Conservation (phyloP, 352 stramenopile genomes). For the Globisporangium camurandrum region DNA sequence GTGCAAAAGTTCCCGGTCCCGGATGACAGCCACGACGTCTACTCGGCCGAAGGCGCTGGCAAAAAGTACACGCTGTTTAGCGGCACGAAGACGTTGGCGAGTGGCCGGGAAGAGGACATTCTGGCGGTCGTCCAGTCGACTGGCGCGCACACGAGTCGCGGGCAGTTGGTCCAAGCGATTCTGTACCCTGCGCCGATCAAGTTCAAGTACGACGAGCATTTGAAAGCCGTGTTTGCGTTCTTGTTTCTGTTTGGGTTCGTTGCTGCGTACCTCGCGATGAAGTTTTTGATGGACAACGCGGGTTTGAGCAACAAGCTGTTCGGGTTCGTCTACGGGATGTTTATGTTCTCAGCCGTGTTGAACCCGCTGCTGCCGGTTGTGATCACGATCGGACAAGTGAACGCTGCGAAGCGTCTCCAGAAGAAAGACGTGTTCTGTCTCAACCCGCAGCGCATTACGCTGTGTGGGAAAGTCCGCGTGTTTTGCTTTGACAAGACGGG, state of each 20-base stretch:
- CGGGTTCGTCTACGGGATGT: slow-evolving; percentile 70
- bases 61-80: slow-evolving; percentile 88
- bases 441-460: slow-evolving; percentile 75
- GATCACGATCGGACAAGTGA: slow-evolving; percentile 85
- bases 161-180: slow-evolving; percentile 82
- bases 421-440: slow-evolving; percentile 73
- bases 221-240: slow-evolving; percentile 75
- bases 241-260: slow-evolving; percentile 78
- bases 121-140: slow-evolving; percentile 77
- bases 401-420: slow-evolving; percentile 72
- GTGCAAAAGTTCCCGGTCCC: slow-evolving; percentile 78
- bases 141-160: slow-evolving; percentile 76
- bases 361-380: slow-evolving; percentile 84
- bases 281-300: slow-evolving; percentile 59
- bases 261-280: slow-evolving; percentile 62
- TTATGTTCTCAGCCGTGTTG: slow-evolving; percentile 70
- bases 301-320: slow-evolving; percentile 65
- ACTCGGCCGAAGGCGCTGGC: slow-evolving; percentile 39
- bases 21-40: slow-evolving; percentile 39
- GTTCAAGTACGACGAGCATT: slow-evolving; percentile 90
- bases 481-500: slow-evolving; percentile 93
- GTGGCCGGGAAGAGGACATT: slow-evolving; percentile 46
- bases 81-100: slow-evolving; percentile 73
- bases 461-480: slow-evolving; percentile 86
- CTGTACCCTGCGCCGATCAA: slow-evolving; percentile 77